Percentiles rank a stretch among this genome's conserved stretches.
These are phyloP conservation scores for Claviceps digitariae DNA, from an alignment of 2,329 filamentous ascomycete species.

Conservation along the genomic window DNA sequence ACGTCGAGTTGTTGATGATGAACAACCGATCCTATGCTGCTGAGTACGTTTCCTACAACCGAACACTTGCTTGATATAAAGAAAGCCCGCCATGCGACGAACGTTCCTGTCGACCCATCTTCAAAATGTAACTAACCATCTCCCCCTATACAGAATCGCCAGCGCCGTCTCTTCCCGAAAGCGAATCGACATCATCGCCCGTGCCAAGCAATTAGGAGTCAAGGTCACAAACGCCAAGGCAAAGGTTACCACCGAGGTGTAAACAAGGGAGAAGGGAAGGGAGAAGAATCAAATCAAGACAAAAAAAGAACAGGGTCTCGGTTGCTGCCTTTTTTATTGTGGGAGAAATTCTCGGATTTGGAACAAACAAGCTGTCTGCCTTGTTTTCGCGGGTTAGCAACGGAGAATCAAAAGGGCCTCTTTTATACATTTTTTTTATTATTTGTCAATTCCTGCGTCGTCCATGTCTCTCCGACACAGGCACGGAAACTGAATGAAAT, in stretches of 20 bases:
- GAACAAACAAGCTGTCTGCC: background rate
- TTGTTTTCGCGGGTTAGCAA: background rate
- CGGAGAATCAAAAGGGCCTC: background rate
- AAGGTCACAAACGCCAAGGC: constrained; percentile 99
- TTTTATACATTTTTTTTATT: background rate
- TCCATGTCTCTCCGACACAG: background rate
- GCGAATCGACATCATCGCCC: constrained; percentile 93
- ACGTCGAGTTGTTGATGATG: constrained; percentile 97
- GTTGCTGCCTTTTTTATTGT: constrained; percentile 2
- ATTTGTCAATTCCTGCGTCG: background rate
- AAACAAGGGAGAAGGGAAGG: constrained; percentile 21
- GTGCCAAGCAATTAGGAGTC: constrained; percentile 95
- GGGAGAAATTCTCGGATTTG: background rate
- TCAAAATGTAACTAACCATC: background rate
- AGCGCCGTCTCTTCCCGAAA: constrained; percentile 97
- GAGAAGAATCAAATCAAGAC: background rate
- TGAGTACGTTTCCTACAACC: constrained; percentile 54
- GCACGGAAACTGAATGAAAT: background rate
- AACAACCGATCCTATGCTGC: constrained; percentile 99
- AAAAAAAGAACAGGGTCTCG: background rate
- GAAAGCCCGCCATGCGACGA: background rate
- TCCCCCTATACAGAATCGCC: constrained; percentile 58
- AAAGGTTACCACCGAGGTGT: constrained; percentile 91
- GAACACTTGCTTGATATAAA: background rate
- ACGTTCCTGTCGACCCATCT: too few species aligned